Percentiles rank a stretch among this genome's conserved stretches.
phyloP scores from a whole-genome alignment of 106 monocot genomes.

The Platanthera zijinensis region DNA sequence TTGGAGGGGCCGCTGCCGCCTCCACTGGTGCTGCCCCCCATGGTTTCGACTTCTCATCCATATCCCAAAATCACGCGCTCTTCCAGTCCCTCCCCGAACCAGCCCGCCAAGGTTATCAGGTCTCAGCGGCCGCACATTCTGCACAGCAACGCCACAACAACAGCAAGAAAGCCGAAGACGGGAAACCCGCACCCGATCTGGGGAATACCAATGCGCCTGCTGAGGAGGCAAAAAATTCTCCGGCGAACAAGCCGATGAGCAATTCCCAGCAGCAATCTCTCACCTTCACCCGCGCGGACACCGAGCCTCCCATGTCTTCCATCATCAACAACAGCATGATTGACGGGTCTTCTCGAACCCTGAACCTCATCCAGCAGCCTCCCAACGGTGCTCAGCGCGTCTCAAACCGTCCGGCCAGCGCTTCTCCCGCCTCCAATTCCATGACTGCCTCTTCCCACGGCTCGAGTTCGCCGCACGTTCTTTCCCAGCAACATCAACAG shows the following conservation, averaged over 20 bases:
- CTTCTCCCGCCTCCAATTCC: conserved; percentile 12
- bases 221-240: conserved; percentile 30
- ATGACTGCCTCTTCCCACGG: conserved; percentile 3
- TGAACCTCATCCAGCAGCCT: conserved; percentile 37
- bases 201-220: conserved; percentile 20
- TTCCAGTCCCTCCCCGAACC: conserved; percentile 53
- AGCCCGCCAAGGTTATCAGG: conserved; percentile 50
- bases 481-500: conserved; percentile 19
- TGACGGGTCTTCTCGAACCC: conserved; percentile 36
- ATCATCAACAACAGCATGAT: conserved; percentile 19
- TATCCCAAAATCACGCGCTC: conserved; percentile 49
- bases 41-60: conserved; percentile 64
- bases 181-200: conserved; percentile 31
- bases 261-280: conserved; percentile 40
- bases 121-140: conserved; percentile 15
- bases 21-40: conserved; percentile 9
- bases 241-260: conserved; percentile 17
- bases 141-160: conserved; percentile 15
- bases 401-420: conserved; percentile 19
- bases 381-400: conserved; percentile 10
- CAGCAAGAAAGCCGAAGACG: conserved; percentile 46
- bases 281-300: conserved; percentile 41
- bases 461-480: background rate
- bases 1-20: conserved; percentile 23
- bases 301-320: conserved; percentile 19